phyloP scores from a whole-genome alignment of 108 stramenopile species.

The Chaetoceros tenuissimus region DNA sequence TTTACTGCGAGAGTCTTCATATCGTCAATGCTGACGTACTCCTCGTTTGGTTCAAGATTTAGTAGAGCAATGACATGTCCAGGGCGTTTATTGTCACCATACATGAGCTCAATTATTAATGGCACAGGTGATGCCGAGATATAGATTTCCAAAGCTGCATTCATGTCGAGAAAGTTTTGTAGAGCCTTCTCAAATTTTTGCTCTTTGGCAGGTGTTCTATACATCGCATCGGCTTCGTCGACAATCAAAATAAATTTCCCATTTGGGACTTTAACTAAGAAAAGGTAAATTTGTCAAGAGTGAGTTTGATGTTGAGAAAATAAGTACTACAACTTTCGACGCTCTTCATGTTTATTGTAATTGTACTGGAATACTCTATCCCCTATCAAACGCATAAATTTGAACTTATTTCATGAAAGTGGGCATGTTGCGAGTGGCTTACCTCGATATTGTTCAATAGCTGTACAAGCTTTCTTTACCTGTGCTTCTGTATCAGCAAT shows the following conservation, averaged over 20 bases:
- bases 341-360: too few relatives aligned
- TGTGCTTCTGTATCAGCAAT: slow-evolving; percentile 23
- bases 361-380: too few relatives aligned
- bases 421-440: too few relatives aligned
- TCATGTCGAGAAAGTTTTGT: slow-evolving; percentile 5
- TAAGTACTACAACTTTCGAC: too few relatives aligned
- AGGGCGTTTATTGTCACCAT: slow-evolving; percentile 1
- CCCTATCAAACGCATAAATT: too few relatives aligned
- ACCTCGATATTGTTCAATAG: slow-evolving; percentile 13
- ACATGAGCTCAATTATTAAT: slow-evolving; percentile 12
- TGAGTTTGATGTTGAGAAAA: too few relatives aligned
- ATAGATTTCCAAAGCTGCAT: slow-evolving; percentile 19
- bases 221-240: slow-evolving; percentile 26
- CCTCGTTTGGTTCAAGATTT: slow-evolving; percentile 8
- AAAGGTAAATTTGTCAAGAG: too few relatives aligned
- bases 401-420: too few relatives aligned
- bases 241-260: slow-evolving; percentile 15
- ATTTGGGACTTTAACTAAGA: slow-evolving; percentile 3
- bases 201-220: slow-evolving; percentile 8
- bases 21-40: slow-evolving; percentile 20
- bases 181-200: slow-evolving; percentile 17
- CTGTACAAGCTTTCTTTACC: slow-evolving; percentile 10
- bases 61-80: slow-evolving; percentile 14
- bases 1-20: slow-evolving; percentile 9
- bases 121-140: slow-evolving; percentile 17